Evolutionary conservation across 2,329 filamentous ascomycete species (phyloP), one percentile per base, ranked within the genome.

Genomic region (Chaetomiaceae sp.): DNA sequence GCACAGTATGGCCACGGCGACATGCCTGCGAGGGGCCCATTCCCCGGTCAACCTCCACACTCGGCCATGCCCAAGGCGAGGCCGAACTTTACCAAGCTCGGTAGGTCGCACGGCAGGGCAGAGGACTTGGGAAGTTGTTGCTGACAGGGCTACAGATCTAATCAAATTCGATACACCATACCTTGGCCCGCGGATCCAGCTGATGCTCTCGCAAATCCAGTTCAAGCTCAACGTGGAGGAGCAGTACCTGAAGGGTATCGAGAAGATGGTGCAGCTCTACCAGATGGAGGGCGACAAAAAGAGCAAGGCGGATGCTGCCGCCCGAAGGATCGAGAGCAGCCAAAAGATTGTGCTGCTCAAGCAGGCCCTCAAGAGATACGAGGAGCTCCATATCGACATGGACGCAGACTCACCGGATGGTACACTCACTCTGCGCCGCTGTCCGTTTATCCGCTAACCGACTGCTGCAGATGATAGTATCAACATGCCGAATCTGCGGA

Each of bases 191-290:
- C 91, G 95, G 63, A 99, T 99, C 66, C 94, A 99, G 75, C 88
- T 97, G 66, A 99, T 99, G 94, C 78, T 99, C 66, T 95, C 94
- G 44, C 94, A 99, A 71, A 86, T 99, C 59, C 91, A 97, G 72
- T 99, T 99, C 77, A 99, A 99, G 75, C 81, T 99, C 57, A 96
- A 94, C 62, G 94, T 99, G 25, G 94, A 99, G 71, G 95, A 96
- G 69, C 94, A 99, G 73, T 99, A 99, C 72, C 91, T 97, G 61
- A 95, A 95, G 67, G 94, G 94, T 58, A 94, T 99, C 63, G 94
- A 99, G 72, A 99, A 99, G 76, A 97, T 99, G 94, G 89, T 96
- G 43, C 90, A 94, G 69, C 78, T 99, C 33, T 99, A 99, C 68
- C 86, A 94, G 68, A 94, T 97, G 81, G 94, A 97, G 70, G 92